Conservation (phyloP, 768 basidiomycete species). For the Dentipellis fragilis region DNA sequence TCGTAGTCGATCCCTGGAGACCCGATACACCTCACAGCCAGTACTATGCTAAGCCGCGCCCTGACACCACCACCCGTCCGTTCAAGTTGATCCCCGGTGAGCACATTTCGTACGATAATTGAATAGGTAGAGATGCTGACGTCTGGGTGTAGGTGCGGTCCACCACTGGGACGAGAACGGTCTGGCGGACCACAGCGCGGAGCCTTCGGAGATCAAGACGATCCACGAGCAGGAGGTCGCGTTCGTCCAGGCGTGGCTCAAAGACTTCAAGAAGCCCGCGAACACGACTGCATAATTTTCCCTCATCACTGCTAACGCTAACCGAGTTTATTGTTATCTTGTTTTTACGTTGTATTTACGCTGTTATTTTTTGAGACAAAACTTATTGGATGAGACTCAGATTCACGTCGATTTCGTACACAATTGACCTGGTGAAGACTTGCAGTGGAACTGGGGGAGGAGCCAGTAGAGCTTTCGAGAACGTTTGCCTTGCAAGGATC, state of each 20-base stretch:
- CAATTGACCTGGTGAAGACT: too few species aligned
- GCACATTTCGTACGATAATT: conserved; percentile 5
- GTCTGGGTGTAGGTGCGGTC: conserved; percentile 42
- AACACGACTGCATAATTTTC: too few species aligned
- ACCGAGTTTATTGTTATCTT: too few species aligned
- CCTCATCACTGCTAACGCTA: too few species aligned
- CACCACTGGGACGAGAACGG: conserved; percentile 79
- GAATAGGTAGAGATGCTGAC: neutral
- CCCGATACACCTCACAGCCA: conserved; percentile 77
- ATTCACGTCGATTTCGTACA: too few species aligned
- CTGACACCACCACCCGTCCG: conserved; percentile 64
- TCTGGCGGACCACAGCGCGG: conserved; percentile 42
- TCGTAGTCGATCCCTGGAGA: conserved; percentile 80
- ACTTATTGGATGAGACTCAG: too few species aligned
- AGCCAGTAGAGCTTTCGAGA: too few species aligned
- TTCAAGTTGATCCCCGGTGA: conserved; percentile 81
- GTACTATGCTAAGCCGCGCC: conserved; percentile 49
- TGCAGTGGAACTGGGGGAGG: too few species aligned
- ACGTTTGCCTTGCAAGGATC: too few species aligned
- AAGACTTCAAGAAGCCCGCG: conserved; percentile 21
- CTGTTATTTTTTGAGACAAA: too few species aligned
- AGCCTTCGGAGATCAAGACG: conserved; percentile 69
- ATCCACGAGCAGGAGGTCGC: conserved; percentile 74
- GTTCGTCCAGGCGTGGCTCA: conserved; percentile 73
- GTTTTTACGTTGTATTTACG: too few species aligned